phyloP scores from a whole-genome alignment of 257 asterid species.

The Fraxinus anomala region DNA sequence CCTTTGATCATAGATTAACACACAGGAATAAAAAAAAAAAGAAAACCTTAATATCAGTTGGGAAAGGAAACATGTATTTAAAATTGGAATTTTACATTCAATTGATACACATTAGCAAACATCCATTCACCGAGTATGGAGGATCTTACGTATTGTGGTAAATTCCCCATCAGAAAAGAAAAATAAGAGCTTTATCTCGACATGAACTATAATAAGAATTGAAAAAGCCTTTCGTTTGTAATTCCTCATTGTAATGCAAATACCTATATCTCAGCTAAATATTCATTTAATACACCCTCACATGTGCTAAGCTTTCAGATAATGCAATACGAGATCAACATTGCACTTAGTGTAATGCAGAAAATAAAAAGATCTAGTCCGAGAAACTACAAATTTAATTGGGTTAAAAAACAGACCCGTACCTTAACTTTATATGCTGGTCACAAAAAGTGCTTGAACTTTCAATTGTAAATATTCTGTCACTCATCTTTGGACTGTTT shows the following conservation, averaged over 20 bases:
- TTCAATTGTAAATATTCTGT: background rate
- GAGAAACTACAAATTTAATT: too few relatives aligned
- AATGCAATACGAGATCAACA: too few relatives aligned
- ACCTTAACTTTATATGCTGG: background rate
- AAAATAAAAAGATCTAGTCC: too few relatives aligned
- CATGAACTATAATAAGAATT: background rate
- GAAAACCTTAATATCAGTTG: background rate
- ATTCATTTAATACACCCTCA: too few relatives aligned
- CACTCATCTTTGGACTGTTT: background rate
- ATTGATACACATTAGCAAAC: too few relatives aligned
- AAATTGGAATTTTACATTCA: too few relatives aligned
- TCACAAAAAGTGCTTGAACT: background rate
- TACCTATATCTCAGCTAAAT: too few relatives aligned
- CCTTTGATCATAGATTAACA: slow-evolving; percentile 39
- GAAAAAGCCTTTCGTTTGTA: background rate
- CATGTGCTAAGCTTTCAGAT: too few relatives aligned
- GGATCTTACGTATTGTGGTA: background rate
- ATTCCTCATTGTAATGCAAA: background rate
- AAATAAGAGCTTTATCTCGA: background rate
- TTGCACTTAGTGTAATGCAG: too few relatives aligned
- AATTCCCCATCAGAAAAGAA: background rate
- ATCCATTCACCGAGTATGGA: background rate
- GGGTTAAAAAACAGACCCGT: background rate
- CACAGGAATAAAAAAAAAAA: background rate
- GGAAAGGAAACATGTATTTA: background rate